Evolutionary conservation across 164 flowering plant genomes (phyloP).

Genomic region (Aristolochia californica): DNA sequence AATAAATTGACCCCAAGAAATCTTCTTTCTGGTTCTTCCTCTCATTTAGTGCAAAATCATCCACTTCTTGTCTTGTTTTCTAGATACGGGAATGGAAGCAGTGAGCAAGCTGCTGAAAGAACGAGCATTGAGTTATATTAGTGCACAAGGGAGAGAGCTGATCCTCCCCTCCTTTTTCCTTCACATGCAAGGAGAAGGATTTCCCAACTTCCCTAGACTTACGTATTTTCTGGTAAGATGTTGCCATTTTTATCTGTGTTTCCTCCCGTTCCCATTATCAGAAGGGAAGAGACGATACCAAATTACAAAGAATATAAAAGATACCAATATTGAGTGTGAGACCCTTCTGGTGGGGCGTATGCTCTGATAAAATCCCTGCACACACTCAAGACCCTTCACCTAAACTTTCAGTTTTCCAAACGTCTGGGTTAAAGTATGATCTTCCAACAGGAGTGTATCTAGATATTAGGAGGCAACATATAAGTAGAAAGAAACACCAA

Average conservation of each 20-base stretch:
- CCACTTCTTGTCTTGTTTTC: too few species aligned
- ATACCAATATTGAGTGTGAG: conserved; percentile 68
- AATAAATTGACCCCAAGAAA: too few species aligned
- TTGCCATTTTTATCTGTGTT: conserved; percentile 69
- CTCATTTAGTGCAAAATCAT: too few species aligned
- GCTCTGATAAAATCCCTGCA: conserved; percentile 72
- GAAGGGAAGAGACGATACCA: conserved; percentile 44
- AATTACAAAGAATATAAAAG: background rate
- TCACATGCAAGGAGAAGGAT: too few species aligned
- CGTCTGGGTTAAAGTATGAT: conserved; percentile 32
- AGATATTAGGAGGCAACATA: background rate
- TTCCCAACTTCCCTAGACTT: too few species aligned
- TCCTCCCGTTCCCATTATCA: conserved; percentile 20
- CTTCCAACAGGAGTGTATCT: conserved; percentile 47
- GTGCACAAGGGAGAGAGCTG: too few species aligned
- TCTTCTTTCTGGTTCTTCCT: too few species aligned
- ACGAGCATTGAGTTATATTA: too few species aligned
- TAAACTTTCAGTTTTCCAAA: conserved; percentile 29
- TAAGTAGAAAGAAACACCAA: too few species aligned
- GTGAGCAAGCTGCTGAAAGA: too few species aligned
- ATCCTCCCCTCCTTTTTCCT: too few species aligned
- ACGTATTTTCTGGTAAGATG: conserved; percentile 64
- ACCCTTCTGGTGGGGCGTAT: conserved; percentile 88
- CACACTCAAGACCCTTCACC: conserved; percentile 60
- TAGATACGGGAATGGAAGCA: too few species aligned